These are phyloP conservation scores for Thalassiosira pacifica DNA, from an alignment of 352 stramenopile species.

Conservation along the genomic window DNA sequence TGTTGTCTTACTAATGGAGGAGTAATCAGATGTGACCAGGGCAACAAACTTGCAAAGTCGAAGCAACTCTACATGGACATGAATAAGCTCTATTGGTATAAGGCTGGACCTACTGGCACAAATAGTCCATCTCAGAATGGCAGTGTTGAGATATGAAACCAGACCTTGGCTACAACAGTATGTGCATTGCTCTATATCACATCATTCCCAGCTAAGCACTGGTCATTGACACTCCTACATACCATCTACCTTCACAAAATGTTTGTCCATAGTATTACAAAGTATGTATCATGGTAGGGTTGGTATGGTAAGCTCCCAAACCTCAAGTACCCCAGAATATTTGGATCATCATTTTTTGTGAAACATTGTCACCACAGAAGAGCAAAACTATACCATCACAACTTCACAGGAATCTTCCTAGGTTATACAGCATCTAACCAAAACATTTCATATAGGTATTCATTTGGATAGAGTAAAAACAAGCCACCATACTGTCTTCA, in stretches of 20 bases:
- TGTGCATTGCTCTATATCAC: conserved; percentile 36
- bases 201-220: conserved; percentile 23
- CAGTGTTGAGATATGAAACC: conserved; percentile 29
- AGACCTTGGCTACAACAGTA: conserved; percentile 15
- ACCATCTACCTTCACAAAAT: conserved; percentile 40
- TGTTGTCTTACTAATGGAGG: conserved; percentile 21
- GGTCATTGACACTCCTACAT: conserved; percentile 24
- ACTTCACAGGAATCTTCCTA: conserved; percentile 19
- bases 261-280: neutral
- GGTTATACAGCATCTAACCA: conserved; percentile 13
- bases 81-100: conserved; percentile 21
- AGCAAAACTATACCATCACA: conserved; percentile 6
- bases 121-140: conserved; percentile 39
- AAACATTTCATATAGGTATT: conserved; percentile 20
- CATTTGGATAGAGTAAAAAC: conserved; percentile 4
- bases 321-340: conserved; percentile 33
- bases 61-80: neutral
- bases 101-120: conserved; percentile 36
- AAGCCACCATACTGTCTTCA: neutral
- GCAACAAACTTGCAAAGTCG: conserved; percentile 27
- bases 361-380: neutral
- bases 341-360: conserved; percentile 36
- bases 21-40: conserved; percentile 41
- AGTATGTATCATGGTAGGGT: conserved; percentile 45
- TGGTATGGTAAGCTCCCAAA: conserved; percentile 30